phyloP scores from a whole-genome alignment of 345 rosid species.

The Nasturtium officinale region DNA sequence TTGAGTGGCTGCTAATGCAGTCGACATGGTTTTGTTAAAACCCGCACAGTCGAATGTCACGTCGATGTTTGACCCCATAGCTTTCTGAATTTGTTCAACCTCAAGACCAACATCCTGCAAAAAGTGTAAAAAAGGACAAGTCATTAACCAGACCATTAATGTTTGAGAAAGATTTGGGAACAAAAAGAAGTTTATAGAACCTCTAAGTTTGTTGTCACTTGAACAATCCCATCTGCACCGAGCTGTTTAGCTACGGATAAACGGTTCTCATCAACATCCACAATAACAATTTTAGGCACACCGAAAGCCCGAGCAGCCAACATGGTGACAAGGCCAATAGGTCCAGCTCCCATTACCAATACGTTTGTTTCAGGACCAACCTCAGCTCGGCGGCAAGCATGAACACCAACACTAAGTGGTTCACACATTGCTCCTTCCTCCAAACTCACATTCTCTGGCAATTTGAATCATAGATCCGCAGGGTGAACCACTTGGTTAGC shows the following conservation, averaged over 20 bases:
- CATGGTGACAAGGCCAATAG: conserved; percentile 90
- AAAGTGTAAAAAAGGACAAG: background rate
- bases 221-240: conserved; percentile 66
- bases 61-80: conserved; percentile 64
- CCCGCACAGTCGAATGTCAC: conserved; percentile 93
- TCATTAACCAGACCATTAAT: background rate
- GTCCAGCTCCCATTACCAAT: conserved; percentile 85
- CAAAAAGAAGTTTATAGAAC: conserved; percentile 40
- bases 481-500: conserved; percentile 97
- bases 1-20: conserved; percentile 69
- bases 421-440: conserved; percentile 99
- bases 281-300: conserved; percentile 73
- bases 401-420: conserved; percentile 90
- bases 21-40: conserved; percentile 82
- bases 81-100: conserved; percentile 57
- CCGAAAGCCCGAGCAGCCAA: conserved; percentile 91
- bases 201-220: conserved; percentile 67
- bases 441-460: conserved; percentile 86
- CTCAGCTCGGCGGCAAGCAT: conserved; percentile 87
- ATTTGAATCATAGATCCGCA: conserved; percentile 80
- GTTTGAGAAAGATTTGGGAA: background rate
- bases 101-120: conserved; percentile 68
- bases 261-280: conserved; percentile 75
- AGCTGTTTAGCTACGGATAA: conserved; percentile 74
- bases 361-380: conserved; percentile 74